These are phyloP conservation scores for Aspergillus piperis DNA, from an alignment of 2,329 filamentous ascomycete species.

Conservation along the genomic window DNA sequence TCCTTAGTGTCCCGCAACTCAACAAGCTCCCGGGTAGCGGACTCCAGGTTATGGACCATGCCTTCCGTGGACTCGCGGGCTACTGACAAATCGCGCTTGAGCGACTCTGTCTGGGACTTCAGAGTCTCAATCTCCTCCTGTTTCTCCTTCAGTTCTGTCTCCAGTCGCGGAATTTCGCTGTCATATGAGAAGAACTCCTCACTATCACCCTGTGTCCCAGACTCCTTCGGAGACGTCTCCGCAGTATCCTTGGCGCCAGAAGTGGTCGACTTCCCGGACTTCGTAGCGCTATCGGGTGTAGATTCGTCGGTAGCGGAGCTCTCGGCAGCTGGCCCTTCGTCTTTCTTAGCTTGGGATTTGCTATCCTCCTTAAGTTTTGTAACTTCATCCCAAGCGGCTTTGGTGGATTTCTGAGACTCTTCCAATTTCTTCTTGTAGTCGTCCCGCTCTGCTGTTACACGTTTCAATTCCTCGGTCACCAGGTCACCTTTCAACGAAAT, in stretches of 20 bases:
- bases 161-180: conserved; percentile 78
- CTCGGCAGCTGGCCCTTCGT: conserved; percentile 1
- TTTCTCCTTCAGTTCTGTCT: conserved; percentile 70
- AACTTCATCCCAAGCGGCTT: conserved; percentile 65
- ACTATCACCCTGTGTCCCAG: conserved; percentile 36
- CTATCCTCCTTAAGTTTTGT: conserved; percentile 52
- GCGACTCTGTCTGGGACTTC: conserved; percentile 64
- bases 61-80: conserved; percentile 69
- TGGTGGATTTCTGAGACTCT: conserved; percentile 65
- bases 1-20: conserved; percentile 56
- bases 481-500: conserved; percentile 84
- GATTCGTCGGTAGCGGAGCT: not conserved
- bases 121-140: conserved; percentile 70
- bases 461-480: conserved; percentile 90
- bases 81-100: conserved; percentile 70
- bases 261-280: conserved; percentile 14
- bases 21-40: conserved; percentile 65
- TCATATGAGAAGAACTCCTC: conserved; percentile 94
- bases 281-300: not conserved
- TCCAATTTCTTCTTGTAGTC: conserved; percentile 74
- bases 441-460: conserved; percentile 79
- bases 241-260: conserved; percentile 33
- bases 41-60: conserved; percentile 67
- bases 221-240: conserved; percentile 22
- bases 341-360: conserved; percentile 2